These are phyloP conservation scores for Neurospora crassa DNA, from an alignment of 2,329 filamentous ascomycete genomes.

Conservation along the genomic window DNA sequence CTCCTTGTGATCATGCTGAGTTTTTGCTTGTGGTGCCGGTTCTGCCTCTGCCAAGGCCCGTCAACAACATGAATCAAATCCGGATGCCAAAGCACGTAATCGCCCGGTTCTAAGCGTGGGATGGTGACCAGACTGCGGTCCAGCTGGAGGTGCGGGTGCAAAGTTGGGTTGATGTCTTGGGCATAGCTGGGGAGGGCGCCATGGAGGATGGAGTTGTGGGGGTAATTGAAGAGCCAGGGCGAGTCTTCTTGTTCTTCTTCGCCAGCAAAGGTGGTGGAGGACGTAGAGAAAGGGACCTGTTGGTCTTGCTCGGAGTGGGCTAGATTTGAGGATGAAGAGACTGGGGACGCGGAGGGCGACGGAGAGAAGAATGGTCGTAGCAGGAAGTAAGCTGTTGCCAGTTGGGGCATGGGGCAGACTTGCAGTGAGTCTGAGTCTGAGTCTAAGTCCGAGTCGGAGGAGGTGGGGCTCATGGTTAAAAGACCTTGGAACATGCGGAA, in stretches of 20 bases:
- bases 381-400: conserved; percentile 69
- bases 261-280: conserved; percentile 23
- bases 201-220: conserved; percentile 47
- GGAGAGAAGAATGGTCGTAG: conserved; percentile 63
- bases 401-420: conserved; percentile 62
- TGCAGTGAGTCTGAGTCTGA: conserved; percentile 55
- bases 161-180: conserved; percentile 58
- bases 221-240: conserved; percentile 45
- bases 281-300: background rate
- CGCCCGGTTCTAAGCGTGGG: conserved; percentile 59
- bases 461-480: conserved; percentile 54
- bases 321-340: background rate
- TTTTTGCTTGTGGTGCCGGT: background rate
- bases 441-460: conserved; percentile 37
- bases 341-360: background rate
- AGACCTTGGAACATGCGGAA: conserved; percentile 75
- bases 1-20: conserved; percentile 10
- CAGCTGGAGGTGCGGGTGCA: conserved; percentile 65
- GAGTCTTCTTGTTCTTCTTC: conserved; percentile 23
- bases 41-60: background rate
- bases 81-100: conserved; percentile 70
- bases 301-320: background rate
- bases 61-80: conserved; percentile 65
- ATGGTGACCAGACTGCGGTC: conserved; percentile 59
- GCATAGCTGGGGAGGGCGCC: conserved; percentile 60